Evolutionary conservation across 352 stramenopile species (phyloP), one percentile per base, ranked within the genome.

Genomic region (Globisporangium splendens): DNA sequence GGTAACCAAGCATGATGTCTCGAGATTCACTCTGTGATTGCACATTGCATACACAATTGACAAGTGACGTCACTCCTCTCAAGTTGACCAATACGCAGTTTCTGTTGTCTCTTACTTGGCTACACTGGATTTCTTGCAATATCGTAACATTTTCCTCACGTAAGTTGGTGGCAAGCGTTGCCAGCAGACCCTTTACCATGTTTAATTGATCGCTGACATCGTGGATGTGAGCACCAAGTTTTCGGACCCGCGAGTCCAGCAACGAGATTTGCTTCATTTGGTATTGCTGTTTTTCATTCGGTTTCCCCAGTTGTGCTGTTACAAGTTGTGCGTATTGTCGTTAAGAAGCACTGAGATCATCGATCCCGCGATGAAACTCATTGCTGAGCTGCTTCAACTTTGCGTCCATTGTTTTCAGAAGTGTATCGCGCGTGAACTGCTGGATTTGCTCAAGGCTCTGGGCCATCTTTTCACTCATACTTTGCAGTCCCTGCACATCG

Each of bases 121-220:
- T 89, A 10, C 82, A 73, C 46, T 79, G 63, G 24, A 92, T 88
- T 51, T 92, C 79, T 21, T 76, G 59, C 21, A 88, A 41, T 39
- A 92, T 87, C 10, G 77, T 65, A 4, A 79, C 66, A 53, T 90
- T 92, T 46, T 92, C 83, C 56, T 89, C 74, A 28, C 77, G 65
- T 43, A 92, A 43, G 50, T 92, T 90, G 18, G 65, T 72, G 12
- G 76, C 71, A 46, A 79, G 56, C 5, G 77, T 90, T 46, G 73
- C 54, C 33, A 90, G 67, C 17, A 77, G 83, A 1, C 68, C 79
- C 68, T 79, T 87, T 6, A 89, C 71, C 1, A 55, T 59, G 5
- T 69, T 64, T 13, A 88, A 55, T 8, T 88, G 77, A 14, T 62
- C 56, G 46, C 73, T 59, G 4, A 80, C 65, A 43, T 67, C 52